Percentiles rank a stretch among this genome's conserved stretches.
These are phyloP conservation scores for Talaromyces sp. DNA, from an alignment of 2,329 filamentous ascomycete species.

Conservation along the genomic window DNA sequence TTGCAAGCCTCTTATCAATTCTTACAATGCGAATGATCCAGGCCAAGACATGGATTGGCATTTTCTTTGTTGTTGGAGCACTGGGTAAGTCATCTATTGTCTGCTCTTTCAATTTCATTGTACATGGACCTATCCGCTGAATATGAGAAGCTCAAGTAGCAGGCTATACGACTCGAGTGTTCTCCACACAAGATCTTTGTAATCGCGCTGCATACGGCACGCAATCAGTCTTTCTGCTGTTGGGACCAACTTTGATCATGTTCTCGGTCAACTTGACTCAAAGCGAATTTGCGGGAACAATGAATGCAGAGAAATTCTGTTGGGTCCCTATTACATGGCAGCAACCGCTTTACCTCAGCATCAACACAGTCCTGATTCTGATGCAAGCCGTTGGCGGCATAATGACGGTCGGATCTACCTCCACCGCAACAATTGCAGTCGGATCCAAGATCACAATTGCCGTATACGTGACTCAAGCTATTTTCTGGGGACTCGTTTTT, in stretches of 20 bases:
- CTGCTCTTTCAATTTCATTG: neutral
- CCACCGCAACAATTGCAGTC: neutral
- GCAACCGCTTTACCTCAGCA: neutral
- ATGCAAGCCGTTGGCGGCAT: neutral
- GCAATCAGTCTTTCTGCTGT: neutral
- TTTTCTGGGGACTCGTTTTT: neutral
- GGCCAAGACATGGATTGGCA: neutral
- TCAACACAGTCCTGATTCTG: neutral
- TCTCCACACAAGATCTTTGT: neutral
- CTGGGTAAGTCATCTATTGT: neutral
- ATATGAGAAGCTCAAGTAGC: neutral
- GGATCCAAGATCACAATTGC: neutral
- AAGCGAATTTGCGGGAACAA: neutral
- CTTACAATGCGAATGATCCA: neutral
- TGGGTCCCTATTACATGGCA: neutral
- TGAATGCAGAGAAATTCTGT: neutral
- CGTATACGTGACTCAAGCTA: neutral
- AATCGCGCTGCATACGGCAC: neutral
- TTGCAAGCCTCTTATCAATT: neutral
- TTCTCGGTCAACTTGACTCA: neutral
- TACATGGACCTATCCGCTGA: neutral
- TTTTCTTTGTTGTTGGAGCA: constrained; percentile 4
- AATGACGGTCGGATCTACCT: neutral
- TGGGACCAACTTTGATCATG: neutral
- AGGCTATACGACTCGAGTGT: neutral